Base-by-base conservation (phyloP, 108 stramenopile genomes). In the Schizochytrium sp. region DNA sequence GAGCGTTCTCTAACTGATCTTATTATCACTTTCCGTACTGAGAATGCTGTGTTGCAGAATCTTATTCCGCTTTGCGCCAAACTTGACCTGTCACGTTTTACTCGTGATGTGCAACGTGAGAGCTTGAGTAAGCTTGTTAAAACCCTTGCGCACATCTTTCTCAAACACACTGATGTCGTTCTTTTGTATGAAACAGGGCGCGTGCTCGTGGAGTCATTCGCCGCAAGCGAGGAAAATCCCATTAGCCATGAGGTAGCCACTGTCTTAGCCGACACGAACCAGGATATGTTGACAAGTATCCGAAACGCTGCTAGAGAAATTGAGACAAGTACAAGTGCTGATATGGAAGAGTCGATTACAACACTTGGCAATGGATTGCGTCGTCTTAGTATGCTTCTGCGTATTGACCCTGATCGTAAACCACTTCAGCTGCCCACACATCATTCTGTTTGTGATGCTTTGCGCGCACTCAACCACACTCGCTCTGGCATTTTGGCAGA, bases 61-160 rank as follows among this genome's bases (percentile, higher is more conserved):
- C 64, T 69, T 38, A 69, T 69, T 44, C 64, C 64, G 64, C 64
- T 69, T 7, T 69, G 64, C 15, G 64, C 64, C 64, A 69, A 69
- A 44, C 64, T 69, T 44, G 64, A 69, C 28, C 64, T 69, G 10
- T 38, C 64, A 28, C 64, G 12, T 38, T 69, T 44, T 44, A 69
- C 64, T 7, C 64, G 64, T 44, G 64, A 69, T 15, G 12, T 44
- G 12, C 64, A 69, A 44, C 64, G 64, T 44, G 0, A 69, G 3
- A 69, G 44, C 10, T 44, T 69, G 42, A 44, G 42, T 44, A 69
- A 69, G 28, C 7, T 69, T 7, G 44, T 44, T 5, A 69, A 69
- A 44, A 28, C 64, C 7, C 64, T 69, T 44, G 40, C 64, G 64
- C 64, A 69, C 10, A 44, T 69, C 64, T 69, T 69, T 38, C 44